Evolutionary conservation across 768 basidiomycete species (phyloP).

Genomic region (Pleurotus salmoneostramineus): DNA sequence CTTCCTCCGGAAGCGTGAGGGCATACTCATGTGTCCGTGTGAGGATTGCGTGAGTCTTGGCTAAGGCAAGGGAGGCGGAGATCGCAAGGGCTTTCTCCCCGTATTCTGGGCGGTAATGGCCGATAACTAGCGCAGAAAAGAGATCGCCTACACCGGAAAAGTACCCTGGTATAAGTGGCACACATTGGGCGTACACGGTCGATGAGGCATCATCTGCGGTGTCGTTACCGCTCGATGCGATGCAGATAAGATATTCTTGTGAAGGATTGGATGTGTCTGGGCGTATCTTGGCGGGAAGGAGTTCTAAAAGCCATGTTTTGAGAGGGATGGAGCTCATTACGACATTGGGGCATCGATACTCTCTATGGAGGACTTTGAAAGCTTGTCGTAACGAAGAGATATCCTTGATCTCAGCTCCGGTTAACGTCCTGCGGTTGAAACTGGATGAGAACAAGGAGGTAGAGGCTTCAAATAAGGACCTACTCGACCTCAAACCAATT

Average conservation of each 20-base stretch:
- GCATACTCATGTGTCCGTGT: constrained; percentile 56
- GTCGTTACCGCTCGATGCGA: constrained; percentile 54
- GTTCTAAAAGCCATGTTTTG: constrained; percentile 51
- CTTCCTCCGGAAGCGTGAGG: constrained; percentile 51
- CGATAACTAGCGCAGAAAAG: constrained; percentile 89
- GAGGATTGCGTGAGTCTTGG: constrained; percentile 74
- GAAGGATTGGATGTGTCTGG: constrained; percentile 17
- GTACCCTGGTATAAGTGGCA: constrained; percentile 84
- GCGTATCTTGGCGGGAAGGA: constrained; percentile 45
- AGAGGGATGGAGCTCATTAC: constrained; percentile 90
- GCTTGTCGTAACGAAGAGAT: constrained; percentile 63
- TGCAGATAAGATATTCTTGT: constrained; percentile 66
- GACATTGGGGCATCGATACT: constrained; percentile 76
- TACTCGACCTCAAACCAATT: constrained; percentile 99
- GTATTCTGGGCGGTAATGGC: constrained; percentile 51
- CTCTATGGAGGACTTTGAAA: constrained; percentile 69
- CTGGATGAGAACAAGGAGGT: constrained; percentile 14
- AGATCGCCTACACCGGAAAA: constrained; percentile 97
- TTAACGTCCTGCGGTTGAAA: constrained; percentile 56
- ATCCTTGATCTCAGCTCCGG: constrained; percentile 66
- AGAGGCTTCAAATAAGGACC: constrained; percentile 25
- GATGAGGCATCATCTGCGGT: constrained; percentile 21
- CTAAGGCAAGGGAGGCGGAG: constrained; percentile 66
- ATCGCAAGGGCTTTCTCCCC: constrained; percentile 30
- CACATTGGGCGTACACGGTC: constrained; percentile 61